These are phyloP conservation scores for Verticillium tricorpus DNA, from an alignment of 2,329 filamentous ascomycete species.

Conservation along the genomic window DNA sequence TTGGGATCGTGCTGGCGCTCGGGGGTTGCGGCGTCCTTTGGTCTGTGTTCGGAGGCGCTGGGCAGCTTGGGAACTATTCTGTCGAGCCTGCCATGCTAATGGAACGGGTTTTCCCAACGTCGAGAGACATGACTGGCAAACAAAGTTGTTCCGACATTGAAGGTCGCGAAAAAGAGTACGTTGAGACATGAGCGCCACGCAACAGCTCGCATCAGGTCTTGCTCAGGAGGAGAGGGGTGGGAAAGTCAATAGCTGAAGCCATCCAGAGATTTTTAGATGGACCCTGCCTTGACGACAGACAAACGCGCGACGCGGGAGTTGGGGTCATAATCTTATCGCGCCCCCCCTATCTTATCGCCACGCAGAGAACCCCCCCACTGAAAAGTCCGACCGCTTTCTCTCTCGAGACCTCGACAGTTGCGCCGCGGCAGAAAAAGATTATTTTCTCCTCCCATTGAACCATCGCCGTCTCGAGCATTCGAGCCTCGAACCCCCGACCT, in stretches of 20 bases:
- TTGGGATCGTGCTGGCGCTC: slow-evolving; percentile 10
- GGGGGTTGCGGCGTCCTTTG: slow-evolving; percentile 7
- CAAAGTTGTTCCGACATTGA: slow-evolving; percentile 25
- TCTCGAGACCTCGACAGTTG: neutral
- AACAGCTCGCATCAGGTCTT: neutral
- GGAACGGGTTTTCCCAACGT: slow-evolving; percentile 22
- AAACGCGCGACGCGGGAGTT: slow-evolving; percentile 1
- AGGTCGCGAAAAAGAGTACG: slow-evolving; percentile 26
- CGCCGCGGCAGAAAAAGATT: slow-evolving; percentile 3
- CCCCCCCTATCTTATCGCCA: neutral
- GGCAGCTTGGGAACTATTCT: slow-evolving; percentile 23
- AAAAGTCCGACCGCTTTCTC: neutral
- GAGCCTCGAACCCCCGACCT: neutral
- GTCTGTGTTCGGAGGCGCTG: slow-evolving; percentile 6
- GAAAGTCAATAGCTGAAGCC: neutral
- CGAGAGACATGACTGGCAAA: slow-evolving; percentile 33
- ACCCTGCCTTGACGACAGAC: slow-evolving; percentile 8
- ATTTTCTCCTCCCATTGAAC: neutral
- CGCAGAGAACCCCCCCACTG: neutral
- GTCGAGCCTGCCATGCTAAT: slow-evolving; percentile 23
- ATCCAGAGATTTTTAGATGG: slow-evolving; percentile 11
- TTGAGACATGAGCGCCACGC: slow-evolving; percentile 11
- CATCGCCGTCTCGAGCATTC: neutral
- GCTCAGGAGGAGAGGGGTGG: neutral
- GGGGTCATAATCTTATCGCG: slow-evolving; percentile 13